phyloP scores from a whole-genome alignment of 2,329 filamentous ascomycete genomes.

The Hymenoscyphus fructigenus region DNA sequence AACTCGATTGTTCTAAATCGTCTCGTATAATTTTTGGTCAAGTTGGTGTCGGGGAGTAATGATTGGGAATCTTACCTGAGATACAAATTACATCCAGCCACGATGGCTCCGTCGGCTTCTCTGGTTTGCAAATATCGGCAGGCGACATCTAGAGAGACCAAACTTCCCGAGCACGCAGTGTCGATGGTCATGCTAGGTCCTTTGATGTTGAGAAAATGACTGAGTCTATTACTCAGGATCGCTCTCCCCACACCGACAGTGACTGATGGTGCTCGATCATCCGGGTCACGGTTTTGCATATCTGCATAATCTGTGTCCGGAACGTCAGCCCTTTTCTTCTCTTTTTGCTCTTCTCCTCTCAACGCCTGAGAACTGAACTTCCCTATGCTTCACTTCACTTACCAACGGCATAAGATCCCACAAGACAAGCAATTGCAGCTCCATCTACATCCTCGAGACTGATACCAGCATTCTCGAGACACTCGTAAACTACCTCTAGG shows the following conservation, averaged over 20 bases:
- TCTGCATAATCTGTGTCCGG: slow-evolving; percentile 18
- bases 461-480: slow-evolving; percentile 41
- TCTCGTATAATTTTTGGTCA: too few species aligned
- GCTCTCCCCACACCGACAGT: slow-evolving; percentile 15
- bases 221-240: slow-evolving; percentile 52
- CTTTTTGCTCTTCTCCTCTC: slow-evolving; percentile 36
- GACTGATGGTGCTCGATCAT: slow-evolving; percentile 15
- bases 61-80: too few species aligned
- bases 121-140: slow-evolving; percentile 47
- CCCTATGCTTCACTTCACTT: too few species aligned
- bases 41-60: too few species aligned
- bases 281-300: slow-evolving; percentile 22
- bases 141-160: slow-evolving; percentile 52
- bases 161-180: slow-evolving; percentile 58
- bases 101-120: slow-evolving; percentile 39
- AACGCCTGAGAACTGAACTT: slow-evolving; percentile 65
- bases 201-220: slow-evolving; percentile 53
- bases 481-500: slow-evolving; percentile 64
- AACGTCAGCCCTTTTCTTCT: slow-evolving; percentile 41
- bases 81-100: slow-evolving; percentile 32
- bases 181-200: slow-evolving; percentile 60
- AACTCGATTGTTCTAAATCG: too few species aligned
- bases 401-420: slow-evolving; percentile 18
- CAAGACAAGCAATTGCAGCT: slow-evolving; percentile 14
- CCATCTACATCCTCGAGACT: slow-evolving; percentile 18